Base-by-base conservation (phyloP, 768 basidiomycete species). In the Dendrothele bispora region DNA sequence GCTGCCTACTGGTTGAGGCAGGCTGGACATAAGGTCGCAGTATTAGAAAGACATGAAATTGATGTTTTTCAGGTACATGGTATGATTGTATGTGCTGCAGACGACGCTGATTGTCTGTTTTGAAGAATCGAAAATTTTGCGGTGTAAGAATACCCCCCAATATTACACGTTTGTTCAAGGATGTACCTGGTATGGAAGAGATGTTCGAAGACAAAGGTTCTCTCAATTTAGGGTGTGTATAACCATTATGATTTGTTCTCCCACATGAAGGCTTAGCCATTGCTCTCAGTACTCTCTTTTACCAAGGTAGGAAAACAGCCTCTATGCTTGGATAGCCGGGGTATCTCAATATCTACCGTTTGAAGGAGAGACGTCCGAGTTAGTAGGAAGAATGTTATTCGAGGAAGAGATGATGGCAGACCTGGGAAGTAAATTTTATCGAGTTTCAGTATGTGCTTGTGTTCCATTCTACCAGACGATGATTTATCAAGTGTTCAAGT, bases 61-160 rank as follows among this genome's bases (percentile, higher is more conserved):
- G n/a, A n/a, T n/a, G n/a, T n/a, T n/a, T n/a, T n/a, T n/a, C n/a
- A n/a, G n/a, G n/a, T n/a, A n/a, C n/a, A n/a, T n/a, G n/a, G n/a
- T n/a, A n/a, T n/a, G n/a, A n/a, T n/a, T n/a, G n/a, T n/a, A n/a
- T n/a, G n/a, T n/a, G n/a, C n/a, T n/a, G n/a, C n/a, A n/a, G n/a
- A n/a, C n/a, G n/a, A n/a, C n/a, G n/a, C n/a, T n/a, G n/a, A n/a
- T n/a, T n/a, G n/a, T n/a, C n/a, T n/a, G n/a, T 8, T 25, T 24
- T 21, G 5, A 14, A 36, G 34, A n/a, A 6, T 14, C 24, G n/a
- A n/a, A 32, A 46, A 6, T 14, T 39, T 38, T 50, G 50, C 4
- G 54, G 54, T 7, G 36, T 55, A 1, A 27, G 54, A 11, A 30
- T 55, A 8, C 54, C 54, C 5, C 54, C 54, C 1, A 55, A 55